phyloP scores from a whole-genome alignment of 179 eudicot genomes.

The Camellia oleifera region DNA sequence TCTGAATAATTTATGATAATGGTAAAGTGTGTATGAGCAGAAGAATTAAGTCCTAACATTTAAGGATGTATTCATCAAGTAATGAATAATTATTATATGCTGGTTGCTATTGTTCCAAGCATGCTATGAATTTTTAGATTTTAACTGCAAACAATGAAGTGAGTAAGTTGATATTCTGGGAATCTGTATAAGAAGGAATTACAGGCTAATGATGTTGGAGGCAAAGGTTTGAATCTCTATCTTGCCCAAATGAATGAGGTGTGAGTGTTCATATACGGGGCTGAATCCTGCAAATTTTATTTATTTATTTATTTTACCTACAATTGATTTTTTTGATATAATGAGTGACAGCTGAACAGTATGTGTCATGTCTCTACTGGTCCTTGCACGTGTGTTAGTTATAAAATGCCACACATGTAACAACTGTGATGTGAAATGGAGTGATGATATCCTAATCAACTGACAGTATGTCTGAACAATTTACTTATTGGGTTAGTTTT shows the following conservation, averaged over 20 bases:
- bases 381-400: not conserved
- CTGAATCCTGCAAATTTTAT: no score
- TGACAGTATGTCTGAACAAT: not conserved
- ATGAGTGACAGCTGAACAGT: no score
- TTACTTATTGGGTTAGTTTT: not conserved
- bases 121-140: not conserved
- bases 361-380: no score
- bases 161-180: not conserved
- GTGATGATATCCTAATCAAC: not conserved
- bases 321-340: no score
- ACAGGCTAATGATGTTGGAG: no score
- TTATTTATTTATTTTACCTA: no score
- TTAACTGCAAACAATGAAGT: not conserved
- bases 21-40: not conserved
- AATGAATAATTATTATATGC: not conserved
- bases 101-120: not conserved
- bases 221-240: no score
- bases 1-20: not conserved
- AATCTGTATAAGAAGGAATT: not conserved
- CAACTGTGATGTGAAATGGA: not conserved
- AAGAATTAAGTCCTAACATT: not conserved
- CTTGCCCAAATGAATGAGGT: no score
- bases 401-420: not conserved
- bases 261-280: no score
- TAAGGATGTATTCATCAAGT: not conserved